phyloP scores from a whole-genome alignment of 176 grass and related monocot genomes.

The Musa schizocarpa region DNA sequence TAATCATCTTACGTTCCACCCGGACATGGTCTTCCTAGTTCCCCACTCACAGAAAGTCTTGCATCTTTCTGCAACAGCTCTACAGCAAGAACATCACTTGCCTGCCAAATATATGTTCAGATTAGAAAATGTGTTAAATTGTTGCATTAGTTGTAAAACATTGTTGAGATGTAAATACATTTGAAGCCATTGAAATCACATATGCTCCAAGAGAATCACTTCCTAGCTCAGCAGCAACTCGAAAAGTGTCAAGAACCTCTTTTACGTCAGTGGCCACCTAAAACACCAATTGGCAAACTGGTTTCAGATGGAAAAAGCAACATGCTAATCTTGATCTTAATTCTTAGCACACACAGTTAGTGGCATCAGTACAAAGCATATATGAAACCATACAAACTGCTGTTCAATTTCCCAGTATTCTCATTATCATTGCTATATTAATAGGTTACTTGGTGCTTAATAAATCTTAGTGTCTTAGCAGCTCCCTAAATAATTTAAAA shows the following conservation, averaged over 20 bases:
- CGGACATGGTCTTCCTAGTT: slow-evolving; percentile 73
- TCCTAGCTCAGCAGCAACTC: slow-evolving; percentile 74
- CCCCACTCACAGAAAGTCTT: slow-evolving; percentile 65
- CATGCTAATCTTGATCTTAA: neutral
- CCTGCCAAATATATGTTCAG: slow-evolving; percentile 29
- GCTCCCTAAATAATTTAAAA: neutral
- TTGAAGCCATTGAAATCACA: slow-evolving; percentile 96
- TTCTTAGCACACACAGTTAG: neutral
- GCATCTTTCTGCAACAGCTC: slow-evolving; percentile 94
- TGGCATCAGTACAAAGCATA: neutral
- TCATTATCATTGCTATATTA: too few species aligned
- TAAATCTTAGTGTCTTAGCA: neutral
- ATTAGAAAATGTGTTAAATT: neutral
- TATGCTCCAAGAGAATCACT: slow-evolving; percentile 84
- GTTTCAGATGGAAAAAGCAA: slow-evolving; percentile 7
- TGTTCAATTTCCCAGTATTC: too few species aligned
- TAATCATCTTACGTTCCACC: slow-evolving; percentile 80
- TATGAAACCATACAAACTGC: too few species aligned
- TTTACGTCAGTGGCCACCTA: slow-evolving; percentile 65
- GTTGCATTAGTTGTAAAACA: neutral
- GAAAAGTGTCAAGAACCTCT: slow-evolving; percentile 88
- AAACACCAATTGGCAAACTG: neutral
- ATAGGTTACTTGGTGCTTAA: neutral
- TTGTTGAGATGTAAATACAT: slow-evolving; percentile 37
- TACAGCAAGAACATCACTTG: slow-evolving; percentile 83